phyloP scores from a whole-genome alignment of 2,329 filamentous ascomycete genomes.

The Taxawa tesnikishii region DNA sequence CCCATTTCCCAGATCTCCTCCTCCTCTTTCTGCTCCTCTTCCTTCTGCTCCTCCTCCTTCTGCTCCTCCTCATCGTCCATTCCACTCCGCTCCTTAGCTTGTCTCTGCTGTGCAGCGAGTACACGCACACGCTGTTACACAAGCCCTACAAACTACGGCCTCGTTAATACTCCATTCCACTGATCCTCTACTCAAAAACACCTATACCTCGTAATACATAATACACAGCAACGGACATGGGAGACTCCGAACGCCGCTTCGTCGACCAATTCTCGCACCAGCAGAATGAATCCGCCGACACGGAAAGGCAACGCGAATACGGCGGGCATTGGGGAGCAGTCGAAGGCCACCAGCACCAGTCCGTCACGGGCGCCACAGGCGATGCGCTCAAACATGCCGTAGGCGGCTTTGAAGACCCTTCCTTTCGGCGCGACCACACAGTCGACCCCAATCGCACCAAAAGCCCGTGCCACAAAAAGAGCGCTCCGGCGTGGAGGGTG shows the following conservation, averaged over 20 bases:
- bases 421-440: constrained; percentile 3
- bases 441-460: neutral
- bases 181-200: too few species aligned
- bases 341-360: neutral
- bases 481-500: constrained; percentile 16
- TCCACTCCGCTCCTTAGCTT: too few species aligned
- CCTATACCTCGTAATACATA: too few species aligned
- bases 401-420: constrained; percentile 3
- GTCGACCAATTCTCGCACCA: constrained; percentile 6
- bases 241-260: neutral
- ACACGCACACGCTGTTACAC: too few species aligned
- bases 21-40: too few species aligned
- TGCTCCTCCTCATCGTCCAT: too few species aligned
- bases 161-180: too few species aligned
- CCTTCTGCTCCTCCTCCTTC: too few species aligned
- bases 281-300: constrained; percentile 3
- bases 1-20: too few species aligned
- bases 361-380: constrained; percentile 1
- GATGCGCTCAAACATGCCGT: constrained; percentile 3
- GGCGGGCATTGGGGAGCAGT: constrained; percentile 1
- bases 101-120: too few species aligned
- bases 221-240: too few species aligned
- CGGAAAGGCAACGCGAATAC: neutral
- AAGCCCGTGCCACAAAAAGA: constrained; percentile 2
- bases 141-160: too few species aligned